Percentiles rank a stretch among this genome's conserved stretches.
Evolutionary conservation across 257 asterid species (phyloP).

Genomic region (Solanum arcanum): DNA sequence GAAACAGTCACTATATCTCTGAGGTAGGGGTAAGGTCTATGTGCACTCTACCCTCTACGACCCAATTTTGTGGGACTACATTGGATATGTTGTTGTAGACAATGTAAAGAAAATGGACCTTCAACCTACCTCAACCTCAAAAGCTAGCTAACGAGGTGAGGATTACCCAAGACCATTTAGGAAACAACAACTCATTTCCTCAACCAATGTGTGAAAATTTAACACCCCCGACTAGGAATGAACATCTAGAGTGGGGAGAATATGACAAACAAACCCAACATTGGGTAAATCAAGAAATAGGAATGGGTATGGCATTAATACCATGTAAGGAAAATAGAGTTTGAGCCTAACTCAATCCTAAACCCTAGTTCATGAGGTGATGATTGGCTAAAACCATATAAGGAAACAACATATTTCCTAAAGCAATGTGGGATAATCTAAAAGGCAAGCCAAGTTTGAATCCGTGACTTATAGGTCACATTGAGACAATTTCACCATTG

Average conservation of each 20-base stretch:
- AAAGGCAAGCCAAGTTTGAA: background rate
- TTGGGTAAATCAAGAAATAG: background rate
- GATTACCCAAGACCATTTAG: background rate
- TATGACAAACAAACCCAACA: background rate
- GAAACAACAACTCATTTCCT: background rate
- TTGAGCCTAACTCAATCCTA: background rate
- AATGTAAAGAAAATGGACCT: background rate
- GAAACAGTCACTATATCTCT: background rate
- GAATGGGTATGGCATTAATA: background rate
- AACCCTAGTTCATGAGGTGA: background rate
- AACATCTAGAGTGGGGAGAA: background rate
- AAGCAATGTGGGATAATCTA: background rate
- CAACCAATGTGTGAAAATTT: background rate
- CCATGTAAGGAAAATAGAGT: background rate
- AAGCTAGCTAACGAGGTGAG: background rate
- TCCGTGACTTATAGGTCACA: background rate
- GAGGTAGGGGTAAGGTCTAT: background rate
- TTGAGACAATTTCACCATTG: background rate
- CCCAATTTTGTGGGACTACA: background rate
- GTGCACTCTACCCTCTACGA: background rate
- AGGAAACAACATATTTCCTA: background rate
- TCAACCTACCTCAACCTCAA: background rate
- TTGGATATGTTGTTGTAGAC: background rate
- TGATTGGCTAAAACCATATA: background rate
- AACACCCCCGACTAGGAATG: background rate